Evolutionary conservation across 495 filamentous ascomycete genomes (phyloP), one percentile per base, ranked within the genome.

Genomic region (Aspergillus heteromorphus): DNA sequence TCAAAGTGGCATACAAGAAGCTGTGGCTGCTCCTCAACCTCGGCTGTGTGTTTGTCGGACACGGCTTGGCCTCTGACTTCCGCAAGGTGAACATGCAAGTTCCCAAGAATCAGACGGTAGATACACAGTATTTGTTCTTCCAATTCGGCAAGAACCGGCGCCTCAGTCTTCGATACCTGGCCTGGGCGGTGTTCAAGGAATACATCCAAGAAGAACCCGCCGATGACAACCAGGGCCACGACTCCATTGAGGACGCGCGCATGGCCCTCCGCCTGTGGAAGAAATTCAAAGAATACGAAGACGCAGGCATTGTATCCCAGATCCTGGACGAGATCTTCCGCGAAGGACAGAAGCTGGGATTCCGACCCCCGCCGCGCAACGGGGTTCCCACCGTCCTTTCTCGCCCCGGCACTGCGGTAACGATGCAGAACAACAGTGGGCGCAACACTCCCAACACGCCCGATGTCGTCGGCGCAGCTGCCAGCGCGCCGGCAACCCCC

Each of bases 71-170:
- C 45, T 91, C 92, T 50, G 93, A 99, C 65, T 99, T 97, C 73
- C 89, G 93, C 34, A 93, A 91, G 48, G 95, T 96, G 72, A 97
- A 99, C 66, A 96, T 99, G 51, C 88, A 96, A 65, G 87, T 98
- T 5, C 93, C 95, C 2, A 90, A 89, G 67, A 70, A 79, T 27
- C 93, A 99, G 65, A 87, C 95, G 14, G 87, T 97, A 30, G 93
- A 99, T 68, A 99, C 93, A 2, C 88, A 89, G 43, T 84, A 91
- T 43, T 76, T 95, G 16, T 97, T 92, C 74, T 90, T 87, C 71
- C 83, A 71, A 60, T 80, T 62, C 68, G 66, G 76, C 51, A 75
- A 79, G 36, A 70, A 83, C 53, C 87, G 93, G 18, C 90, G 90
- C 63, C 80, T 99, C 1, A 88, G 84, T 41, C 80, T 98, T 6